Base-by-base conservation (phyloP, 2,329 filamentous ascomycete species). In the Fusarium annulatum region DNA sequence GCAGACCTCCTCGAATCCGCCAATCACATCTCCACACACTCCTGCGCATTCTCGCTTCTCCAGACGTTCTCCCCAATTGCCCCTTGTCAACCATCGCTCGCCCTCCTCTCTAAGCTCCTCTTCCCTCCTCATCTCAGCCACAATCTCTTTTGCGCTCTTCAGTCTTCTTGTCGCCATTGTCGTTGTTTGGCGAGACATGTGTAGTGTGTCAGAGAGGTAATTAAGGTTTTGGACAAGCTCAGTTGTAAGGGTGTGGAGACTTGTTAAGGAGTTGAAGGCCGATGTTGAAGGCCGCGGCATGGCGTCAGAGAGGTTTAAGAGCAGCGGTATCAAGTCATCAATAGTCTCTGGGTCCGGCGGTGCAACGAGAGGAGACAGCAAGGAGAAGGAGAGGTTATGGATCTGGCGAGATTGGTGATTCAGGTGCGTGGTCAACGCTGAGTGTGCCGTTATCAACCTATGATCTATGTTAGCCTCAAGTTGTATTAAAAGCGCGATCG, bases 131-230 rank as follows among this genome's bases (percentile, higher is more conserved):
- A 98, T 92, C 77, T 98, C 96, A 4, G 91, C 90, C 3, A 98
- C 92, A 69, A 97, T 90, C 80, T 97, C 95, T 76, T 92, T 93
- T 11, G 94, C 95, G 41, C 91, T 93, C 75, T 93, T 92, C 58
- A 99, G 85, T 49, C 94, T 89, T 62, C 96, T 88, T 5, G 92
- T 91, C 4, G 96, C 96, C 15, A 93, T 92, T 7, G 91, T 93
- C 1, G 94, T 96, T 2, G 94, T 93, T 82, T 98, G 96, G 18
- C 94, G 91, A 38, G 93, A 95, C 92, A 98, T 97, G 82, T 98
- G 96, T 39, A 99, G 87, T 7, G 94, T 95, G 81, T 99, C 96
- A 11, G 94, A 94, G 9, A 99, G 87, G 74, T 94, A 93, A 76
- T 94, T 94, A 52, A 99, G 88, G 11, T 94, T 94, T 77, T 94